Evolutionary conservation across 805 yeast species (phyloP).

Genomic region (Saturnispora sanitii): DNA sequence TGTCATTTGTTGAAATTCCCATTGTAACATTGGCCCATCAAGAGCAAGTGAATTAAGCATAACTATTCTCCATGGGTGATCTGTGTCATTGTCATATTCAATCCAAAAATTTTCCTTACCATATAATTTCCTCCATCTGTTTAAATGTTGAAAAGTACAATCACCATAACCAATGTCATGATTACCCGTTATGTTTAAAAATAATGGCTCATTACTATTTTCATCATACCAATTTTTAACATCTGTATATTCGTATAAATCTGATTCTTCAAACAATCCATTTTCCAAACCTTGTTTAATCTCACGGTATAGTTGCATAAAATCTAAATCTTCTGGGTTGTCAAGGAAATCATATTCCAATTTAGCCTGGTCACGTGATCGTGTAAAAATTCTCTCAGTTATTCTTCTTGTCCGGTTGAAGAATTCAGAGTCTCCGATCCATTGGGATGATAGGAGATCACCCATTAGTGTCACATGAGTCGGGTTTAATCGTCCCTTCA

Average conservation of each 20-base stretch:
- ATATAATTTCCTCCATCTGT: conserved; percentile 61
- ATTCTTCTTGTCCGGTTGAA: conserved; percentile 68
- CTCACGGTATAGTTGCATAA: conserved; percentile 36
- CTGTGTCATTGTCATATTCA: conserved; percentile 51
- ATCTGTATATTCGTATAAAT: conserved; percentile 42
- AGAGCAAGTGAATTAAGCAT: conserved; percentile 73
- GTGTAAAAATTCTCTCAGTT: conserved; percentile 57
- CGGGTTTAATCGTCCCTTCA: conserved; percentile 59
- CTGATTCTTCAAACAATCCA: conserved; percentile 23
- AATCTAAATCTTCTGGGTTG: conserved; percentile 45
- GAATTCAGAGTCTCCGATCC: conserved; percentile 87
- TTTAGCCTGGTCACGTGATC: conserved; percentile 41
- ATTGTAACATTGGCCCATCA: conserved; percentile 85
- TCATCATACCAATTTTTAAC: conserved; percentile 54
- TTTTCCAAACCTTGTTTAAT: conserved; percentile 22
- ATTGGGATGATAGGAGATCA: conserved; percentile 85
- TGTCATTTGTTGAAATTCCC: conserved; percentile 54
- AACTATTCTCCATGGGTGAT: conserved; percentile 80
- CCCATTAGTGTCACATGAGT: conserved; percentile 85
- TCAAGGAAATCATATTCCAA: conserved; percentile 38
- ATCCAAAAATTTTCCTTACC: conserved; percentile 83
- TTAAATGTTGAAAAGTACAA: conserved; percentile 83
- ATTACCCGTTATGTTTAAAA: conserved; percentile 84
- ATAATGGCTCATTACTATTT: conserved; percentile 43
- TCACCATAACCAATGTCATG: conserved; percentile 98